Percentiles rank a stretch among this genome's conserved stretches.
Conservation (phyloP, 2,329 filamentous ascomycete species). For the Cladophialophora psammophila region DNA sequence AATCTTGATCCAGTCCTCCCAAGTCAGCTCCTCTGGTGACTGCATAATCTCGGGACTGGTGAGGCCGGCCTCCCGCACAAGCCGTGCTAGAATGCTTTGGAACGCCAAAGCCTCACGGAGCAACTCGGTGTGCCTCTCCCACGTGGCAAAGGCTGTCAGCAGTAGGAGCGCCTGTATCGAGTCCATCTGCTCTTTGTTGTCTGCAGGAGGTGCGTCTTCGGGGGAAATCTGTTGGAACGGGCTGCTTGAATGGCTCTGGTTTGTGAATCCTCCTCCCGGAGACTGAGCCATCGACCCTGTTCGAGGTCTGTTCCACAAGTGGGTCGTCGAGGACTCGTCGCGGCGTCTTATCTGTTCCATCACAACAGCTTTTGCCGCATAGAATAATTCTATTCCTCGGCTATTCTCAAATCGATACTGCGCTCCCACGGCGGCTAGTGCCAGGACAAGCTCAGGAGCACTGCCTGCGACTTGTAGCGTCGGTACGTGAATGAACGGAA, state of each 20-base stretch:
- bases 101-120: conserved; percentile 65
- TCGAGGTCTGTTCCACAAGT: conserved; percentile 52
- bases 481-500: conserved; percentile 60
- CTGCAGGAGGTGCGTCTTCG: conserved; percentile 42
- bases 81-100: conserved; percentile 63
- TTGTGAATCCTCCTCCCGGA: conserved; percentile 50
- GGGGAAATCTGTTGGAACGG: conserved; percentile 50
- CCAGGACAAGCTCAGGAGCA: conserved; percentile 59
- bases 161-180: conserved; percentile 59
- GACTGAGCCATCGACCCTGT: conserved; percentile 49
- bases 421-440: conserved; percentile 59
- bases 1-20: conserved; percentile 62
- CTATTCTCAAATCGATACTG: conserved; percentile 59
- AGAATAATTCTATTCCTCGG: conserved; percentile 64
- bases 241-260: conserved; percentile 53
- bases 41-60: conserved; percentile 38
- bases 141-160: conserved; percentile 67
- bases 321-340: conserved; percentile 55
- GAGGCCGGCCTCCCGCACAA: conserved; percentile 63
- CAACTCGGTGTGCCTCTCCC: conserved; percentile 65
- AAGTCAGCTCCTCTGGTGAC: conserved; percentile 51
- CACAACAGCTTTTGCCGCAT: conserved; percentile 63
- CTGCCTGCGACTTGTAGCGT: conserved; percentile 55
- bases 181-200: conserved; percentile 58
- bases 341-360: conserved; percentile 59